Conservation (phyloP, 2,329 filamentous ascomycete species). For the Xylaria hypoxylon region DNA sequence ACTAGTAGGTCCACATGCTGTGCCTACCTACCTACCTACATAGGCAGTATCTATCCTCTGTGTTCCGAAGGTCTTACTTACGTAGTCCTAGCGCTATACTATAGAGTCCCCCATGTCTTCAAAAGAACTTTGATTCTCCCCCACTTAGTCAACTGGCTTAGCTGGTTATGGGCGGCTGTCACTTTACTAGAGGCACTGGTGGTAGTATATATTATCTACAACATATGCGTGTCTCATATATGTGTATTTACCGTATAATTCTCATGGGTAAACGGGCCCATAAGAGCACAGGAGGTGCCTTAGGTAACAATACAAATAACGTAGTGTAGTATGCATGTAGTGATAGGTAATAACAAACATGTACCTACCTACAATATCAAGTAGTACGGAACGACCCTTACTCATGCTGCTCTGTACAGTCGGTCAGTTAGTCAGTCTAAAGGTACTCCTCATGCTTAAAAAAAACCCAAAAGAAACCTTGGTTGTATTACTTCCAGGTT, state of each 20-base stretch:
- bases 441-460: not conserved
- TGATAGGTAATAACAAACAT: too few relatives aligned
- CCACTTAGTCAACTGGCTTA: not conserved
- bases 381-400: not conserved
- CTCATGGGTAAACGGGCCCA: not conserved
- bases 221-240: constrained; percentile 17
- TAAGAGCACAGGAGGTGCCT: not conserved
- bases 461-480: too few relatives aligned
- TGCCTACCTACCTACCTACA: too few relatives aligned
- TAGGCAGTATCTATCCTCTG: not conserved
- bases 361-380: too few relatives aligned
- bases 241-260: constrained; percentile 1
- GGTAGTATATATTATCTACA: constrained; percentile 11
- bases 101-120: constrained; percentile 9
- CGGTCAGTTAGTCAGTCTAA: not conserved
- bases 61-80: constrained; percentile 4
- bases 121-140: constrained; percentile 21
- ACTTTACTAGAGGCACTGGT: constrained; percentile 1
- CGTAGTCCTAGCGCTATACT: not conserved
- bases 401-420: too few relatives aligned
- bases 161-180: constrained; percentile 20
- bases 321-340: not conserved
- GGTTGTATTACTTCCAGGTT: not conserved
- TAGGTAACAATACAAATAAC: constrained; percentile 2
- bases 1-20: not conserved